Base-by-base conservation (phyloP, 78 protist species). In the Planoprotostelium fungivorum region DNA sequence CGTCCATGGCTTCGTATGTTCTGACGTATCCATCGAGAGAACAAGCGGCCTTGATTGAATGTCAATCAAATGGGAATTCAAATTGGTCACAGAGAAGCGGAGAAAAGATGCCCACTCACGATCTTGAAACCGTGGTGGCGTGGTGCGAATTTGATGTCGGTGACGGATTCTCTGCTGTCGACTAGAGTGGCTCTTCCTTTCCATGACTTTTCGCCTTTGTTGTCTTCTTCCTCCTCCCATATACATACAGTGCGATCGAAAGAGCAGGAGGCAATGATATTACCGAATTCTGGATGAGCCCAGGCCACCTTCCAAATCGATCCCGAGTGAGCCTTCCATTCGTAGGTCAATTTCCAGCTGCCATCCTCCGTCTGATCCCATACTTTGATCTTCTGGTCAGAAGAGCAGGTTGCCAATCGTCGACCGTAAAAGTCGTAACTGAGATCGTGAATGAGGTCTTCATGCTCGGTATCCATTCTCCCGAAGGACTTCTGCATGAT, bases 201-300 rank as follows among this genome's bases (percentile, higher is more conserved):
- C 93, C 91, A 90, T 36, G 38, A 51, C 35, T 87, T 87, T 35
- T 36, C 73, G 1, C 89, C 88, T 35, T 86, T 38, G 36, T 93
- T 90, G 38, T 90, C 92, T 35, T 88, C 93, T 9, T 86, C 38
- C 91, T 97, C 98, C 88, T 97, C 97, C 97, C 97, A 97, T 9
- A 97, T 91, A 92, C 88, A 38, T 35, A 96, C 97, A 25, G 86
- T 94, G 36, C 96, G 87, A 88, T 97, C 98, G 85, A 92, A 89
- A 37, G 96, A 92, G 90, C 98, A 96, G 34, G 98, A 90, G 9
- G 97, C 98, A 28, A 97, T 36, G n/a, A 94, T 94, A 84, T 88
- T 94, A 31, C 98, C 98, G 86, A 91, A 97, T 85, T 97, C 98
- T 0, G 98, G 98, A 38, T 97, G 97, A 29, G 96, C 96, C 98